These are phyloP conservation scores for Tuber melanosporum DNA, from an alignment of 495 filamentous ascomycete genomes.

Conservation along the genomic window DNA sequence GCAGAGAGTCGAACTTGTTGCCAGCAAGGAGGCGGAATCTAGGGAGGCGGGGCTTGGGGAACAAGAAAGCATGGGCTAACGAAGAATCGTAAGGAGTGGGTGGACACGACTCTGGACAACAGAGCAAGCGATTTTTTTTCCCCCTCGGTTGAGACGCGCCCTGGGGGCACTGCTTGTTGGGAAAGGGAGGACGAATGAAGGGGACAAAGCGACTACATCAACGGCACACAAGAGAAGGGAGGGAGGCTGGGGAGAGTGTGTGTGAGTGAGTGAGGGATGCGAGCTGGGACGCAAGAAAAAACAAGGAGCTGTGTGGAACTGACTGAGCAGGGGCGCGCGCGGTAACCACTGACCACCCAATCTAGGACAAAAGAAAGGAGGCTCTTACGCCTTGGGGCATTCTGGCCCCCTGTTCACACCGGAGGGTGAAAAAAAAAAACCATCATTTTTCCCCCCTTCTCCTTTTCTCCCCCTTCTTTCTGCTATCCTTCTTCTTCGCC, in stretches of 20 bases:
- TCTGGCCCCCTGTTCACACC: neutral
- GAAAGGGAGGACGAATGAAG: slow-evolving; percentile 36
- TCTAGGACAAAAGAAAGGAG: slow-evolving; percentile 17
- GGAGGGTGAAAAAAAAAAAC: neutral
- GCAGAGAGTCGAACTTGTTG: neutral
- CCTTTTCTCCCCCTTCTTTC: neutral
- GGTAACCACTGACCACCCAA: slow-evolving; percentile 32
- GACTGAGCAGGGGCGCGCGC: slow-evolving; percentile 29
- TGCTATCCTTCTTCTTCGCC: neutral
- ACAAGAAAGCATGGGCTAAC: slow-evolving; percentile 17
- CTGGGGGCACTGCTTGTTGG: slow-evolving; percentile 16
- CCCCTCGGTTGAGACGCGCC: neutral
- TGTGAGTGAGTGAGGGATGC: neutral
- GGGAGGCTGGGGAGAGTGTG: slow-evolving; percentile 25
- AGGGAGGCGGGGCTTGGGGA: slow-evolving; percentile 6
- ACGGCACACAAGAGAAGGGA: slow-evolving; percentile 36
- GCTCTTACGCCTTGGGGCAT: slow-evolving; percentile 17
- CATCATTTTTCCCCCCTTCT: neutral
- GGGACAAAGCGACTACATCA: slow-evolving; percentile 38
- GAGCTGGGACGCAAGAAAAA: slow-evolving; percentile 26
- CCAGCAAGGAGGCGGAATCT: slow-evolving; percentile 6
- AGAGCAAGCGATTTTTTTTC: slow-evolving; percentile 27
- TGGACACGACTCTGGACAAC: slow-evolving; percentile 28
- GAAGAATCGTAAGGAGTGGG: slow-evolving; percentile 27
- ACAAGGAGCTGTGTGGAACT: slow-evolving; percentile 23